Base-by-base conservation (phyloP, 768 basidiomycete genomes). In the Boletus subcaerulescens region DNA sequence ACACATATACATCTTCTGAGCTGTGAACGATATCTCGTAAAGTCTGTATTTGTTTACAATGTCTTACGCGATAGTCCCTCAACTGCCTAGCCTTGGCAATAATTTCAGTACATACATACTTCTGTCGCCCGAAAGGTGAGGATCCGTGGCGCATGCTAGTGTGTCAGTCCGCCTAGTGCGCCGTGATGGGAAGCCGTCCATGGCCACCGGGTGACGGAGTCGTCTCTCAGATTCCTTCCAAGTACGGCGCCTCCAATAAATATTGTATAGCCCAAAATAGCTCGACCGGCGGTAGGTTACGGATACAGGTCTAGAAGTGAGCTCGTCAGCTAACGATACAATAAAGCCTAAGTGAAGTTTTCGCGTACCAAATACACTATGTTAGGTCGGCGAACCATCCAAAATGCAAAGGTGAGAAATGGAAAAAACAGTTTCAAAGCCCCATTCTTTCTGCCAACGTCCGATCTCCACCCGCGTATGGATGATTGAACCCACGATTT, bases 381-480 rank as follows among this genome's bases (percentile, higher is more conserved):
- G 35, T 60, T 50, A 59, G 46, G 51, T 50, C 47, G 53, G 51
- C 58, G 57, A 62, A 66, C 63, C 56, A 46, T 57, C 52, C 60
- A 62, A 59, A 51, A 61, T 61, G 56, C 42, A 64, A 58, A 42
- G 50, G 42, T 46, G 40, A 58, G 35, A 55, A 41, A 58, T 50
- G 49, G 59, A 60, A 60, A 60, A 49, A 58, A 56, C 18, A 50
- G 26, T 48, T 62, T 80, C 73, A 89, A 41, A 90, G 78, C 70
- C 90, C 90, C 85, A 92, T 81, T 65, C 90, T 76, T 72, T 91
- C 88, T 70, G 85, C 87, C 77, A 92, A 84, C 77, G 90, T 89
- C 81, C 89, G 89, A 77, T 88, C 86, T 43, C 75, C 76, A 58
- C 67, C 60, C 44, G 65, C 59, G 38, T 72, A 72, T 31, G 67